phyloP scores from a whole-genome alignment of 2,329 filamentous ascomycete species.

The Elsinoe australis region DNA sequence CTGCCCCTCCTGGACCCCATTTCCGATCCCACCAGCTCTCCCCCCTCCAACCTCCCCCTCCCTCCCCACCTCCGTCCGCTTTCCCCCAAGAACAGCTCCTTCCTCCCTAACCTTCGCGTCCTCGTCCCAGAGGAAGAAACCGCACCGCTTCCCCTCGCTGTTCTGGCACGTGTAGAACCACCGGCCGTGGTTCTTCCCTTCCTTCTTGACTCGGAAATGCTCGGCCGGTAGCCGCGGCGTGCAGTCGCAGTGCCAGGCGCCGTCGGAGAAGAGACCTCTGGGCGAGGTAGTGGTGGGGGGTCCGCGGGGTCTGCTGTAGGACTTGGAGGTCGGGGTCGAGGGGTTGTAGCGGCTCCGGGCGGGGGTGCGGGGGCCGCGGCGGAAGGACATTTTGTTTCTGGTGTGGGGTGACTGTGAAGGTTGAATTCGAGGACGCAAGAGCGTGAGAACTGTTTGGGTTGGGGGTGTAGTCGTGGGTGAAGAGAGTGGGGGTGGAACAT shows the following conservation, averaged over 20 bases:
- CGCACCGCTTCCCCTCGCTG: conserved; percentile 41
- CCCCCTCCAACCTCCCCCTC: conserved; percentile 21
- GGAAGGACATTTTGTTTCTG: conserved; percentile 17
- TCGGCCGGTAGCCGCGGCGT: conserved; percentile 46
- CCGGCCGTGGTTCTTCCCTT: conserved; percentile 47
- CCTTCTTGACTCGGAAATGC: conserved; percentile 52
- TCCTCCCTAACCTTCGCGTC: conserved; percentile 46
- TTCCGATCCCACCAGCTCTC: too few relatives aligned
- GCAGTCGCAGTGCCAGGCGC: conserved; percentile 50
- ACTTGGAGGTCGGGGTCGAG: conserved; percentile 1
- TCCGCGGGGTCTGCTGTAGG: neutral
- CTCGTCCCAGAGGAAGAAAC: conserved; percentile 53
- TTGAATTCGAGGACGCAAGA: too few relatives aligned
- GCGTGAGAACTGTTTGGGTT: too few relatives aligned
- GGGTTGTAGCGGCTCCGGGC: conserved; percentile 14
- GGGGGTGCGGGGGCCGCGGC: conserved; percentile 15
- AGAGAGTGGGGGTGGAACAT: too few relatives aligned
- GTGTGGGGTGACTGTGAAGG: too few relatives aligned
- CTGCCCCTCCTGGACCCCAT: conserved; percentile 15
- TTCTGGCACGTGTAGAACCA: conserved; percentile 51
- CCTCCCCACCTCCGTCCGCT: conserved; percentile 33
- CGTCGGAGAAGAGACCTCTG: conserved; percentile 29
- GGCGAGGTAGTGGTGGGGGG: conserved; percentile 2
- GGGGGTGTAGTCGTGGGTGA: neutral
- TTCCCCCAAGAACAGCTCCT: conserved; percentile 40